Base-by-base conservation (phyloP, 345 rosid genomes). In the Psidium guajava region DNA sequence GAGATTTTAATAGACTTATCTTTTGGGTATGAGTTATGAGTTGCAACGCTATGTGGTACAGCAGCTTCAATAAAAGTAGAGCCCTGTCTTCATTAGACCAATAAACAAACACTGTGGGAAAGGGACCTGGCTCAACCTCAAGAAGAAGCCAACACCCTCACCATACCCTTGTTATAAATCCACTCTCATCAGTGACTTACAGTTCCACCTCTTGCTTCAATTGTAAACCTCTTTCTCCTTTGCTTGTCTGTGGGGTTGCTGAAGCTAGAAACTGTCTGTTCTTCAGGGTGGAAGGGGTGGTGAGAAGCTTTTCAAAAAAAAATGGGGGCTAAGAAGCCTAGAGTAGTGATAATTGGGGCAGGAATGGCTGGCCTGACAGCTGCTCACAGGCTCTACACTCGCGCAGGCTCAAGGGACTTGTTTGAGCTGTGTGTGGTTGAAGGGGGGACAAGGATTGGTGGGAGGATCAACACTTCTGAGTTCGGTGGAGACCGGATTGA, bases 331-430 rank as follows among this genome's bases (percentile, higher is more conserved):
- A 93, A 92, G 92, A 97, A 96, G 93, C 95, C 98, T 59, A 96
- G 93, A 92, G 91, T 97, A 84, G 98, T 96, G 61, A 96, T 97
- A 42, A 88, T 97, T 77, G 99, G 98, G 73, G 99, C 99, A 6
- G 98, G 99, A 91, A 97, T 97, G 99, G 94, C 99, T 28, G 98
- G 98, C 86, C 94, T 97, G 24, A 93, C 98, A 5, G 99, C 98
- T 73, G 98, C 99, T 4, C 93, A 97, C 95, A 93, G 89, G 92
- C 98, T 97, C 80, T 90, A 95, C 89, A 92, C 94, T 10, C 82
- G 57, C 86, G 28, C 86, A 8, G 52, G 84, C 88, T 90, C 92
- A 25, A 89, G 81, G 40, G 91, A 91, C 89, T 73, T 87, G 87
- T 94, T 97, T 84, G 96, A 97, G 88, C 93, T 97, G 57, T 90